phyloP scores from a whole-genome alignment of 225 moss, liverwort and hornwort genomes.

The Pleurozium schreberi region DNA sequence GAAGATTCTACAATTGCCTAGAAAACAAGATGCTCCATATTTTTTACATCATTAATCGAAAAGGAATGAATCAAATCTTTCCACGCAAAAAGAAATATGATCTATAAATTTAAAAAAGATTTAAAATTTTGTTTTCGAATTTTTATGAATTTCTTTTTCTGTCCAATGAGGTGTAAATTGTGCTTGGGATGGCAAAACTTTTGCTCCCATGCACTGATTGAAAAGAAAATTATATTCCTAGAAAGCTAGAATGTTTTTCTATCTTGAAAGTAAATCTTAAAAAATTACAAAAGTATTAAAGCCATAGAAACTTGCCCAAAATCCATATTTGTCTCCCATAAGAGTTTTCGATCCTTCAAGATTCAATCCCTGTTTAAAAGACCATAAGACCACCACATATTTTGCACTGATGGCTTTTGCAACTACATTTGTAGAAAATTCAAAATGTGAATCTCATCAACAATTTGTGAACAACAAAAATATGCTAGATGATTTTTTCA shows the following conservation, averaged over 20 bases:
- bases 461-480: too few species aligned
- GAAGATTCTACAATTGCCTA: neutral
- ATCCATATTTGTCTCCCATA: neutral
- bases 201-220: fast-evolving
- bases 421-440: too few species aligned
- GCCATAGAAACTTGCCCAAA: fast-evolving
- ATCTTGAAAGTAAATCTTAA: neutral
- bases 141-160: neutral
- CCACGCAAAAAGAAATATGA: neutral
- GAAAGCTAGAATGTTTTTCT: neutral
- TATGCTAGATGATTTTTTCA: too few species aligned
- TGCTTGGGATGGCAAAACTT: neutral
- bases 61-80: neutral
- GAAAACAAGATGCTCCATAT: neutral
- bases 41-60: neutral
- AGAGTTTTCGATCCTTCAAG: too few species aligned
- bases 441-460: too few species aligned
- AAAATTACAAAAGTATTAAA: neutral
- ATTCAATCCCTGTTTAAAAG: too few species aligned
- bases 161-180: fast-evolving
- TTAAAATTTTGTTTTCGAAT: neutral
- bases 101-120: neutral
- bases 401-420: too few species aligned
- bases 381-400: too few species aligned
- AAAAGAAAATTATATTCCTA: neutral